Conservation (phyloP, 768 basidiomycete species). For the Kwoniella dejecticola region DNA sequence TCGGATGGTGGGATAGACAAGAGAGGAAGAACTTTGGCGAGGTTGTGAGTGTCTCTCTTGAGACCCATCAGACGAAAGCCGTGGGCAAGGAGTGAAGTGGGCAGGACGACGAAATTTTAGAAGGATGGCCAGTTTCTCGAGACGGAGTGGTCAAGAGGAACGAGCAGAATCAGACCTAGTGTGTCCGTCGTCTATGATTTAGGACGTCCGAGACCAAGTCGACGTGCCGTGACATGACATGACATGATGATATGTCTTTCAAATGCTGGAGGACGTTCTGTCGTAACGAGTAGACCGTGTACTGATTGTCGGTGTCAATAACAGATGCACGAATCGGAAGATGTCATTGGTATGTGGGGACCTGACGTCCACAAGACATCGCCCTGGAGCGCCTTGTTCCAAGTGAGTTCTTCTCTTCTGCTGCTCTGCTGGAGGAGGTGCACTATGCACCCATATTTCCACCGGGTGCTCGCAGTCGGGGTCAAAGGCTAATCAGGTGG, state of each 20-base stretch:
- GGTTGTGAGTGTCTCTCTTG: constrained; percentile 56
- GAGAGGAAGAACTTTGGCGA: constrained; percentile 58
- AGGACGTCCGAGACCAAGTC: no score
- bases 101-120: no score
- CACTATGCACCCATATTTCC: neutral
- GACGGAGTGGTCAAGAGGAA: no score
- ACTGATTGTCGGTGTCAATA: neutral
- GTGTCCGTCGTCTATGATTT: no score
- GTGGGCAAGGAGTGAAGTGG: neutral
- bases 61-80: no score
- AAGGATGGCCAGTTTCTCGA: no score
- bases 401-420: constrained; percentile 33
- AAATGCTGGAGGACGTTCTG: no score
- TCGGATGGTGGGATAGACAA: constrained; percentile 58
- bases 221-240: no score
- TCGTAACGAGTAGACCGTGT: neutral
- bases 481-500: neutral
- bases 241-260: no score
- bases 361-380: constrained; percentile 56
- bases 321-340: constrained; percentile 58
- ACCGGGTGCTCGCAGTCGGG: neutral
- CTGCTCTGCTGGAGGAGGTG: neutral
- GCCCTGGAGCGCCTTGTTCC: constrained; percentile 47
- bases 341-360: constrained; percentile 57
- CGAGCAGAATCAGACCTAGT: no score